A percentile compares a stretch with the other conserved stretches of the same genome.
Conservation (phyloP, 176 grass and related monocot species). For the Otatea glauca region DNA sequence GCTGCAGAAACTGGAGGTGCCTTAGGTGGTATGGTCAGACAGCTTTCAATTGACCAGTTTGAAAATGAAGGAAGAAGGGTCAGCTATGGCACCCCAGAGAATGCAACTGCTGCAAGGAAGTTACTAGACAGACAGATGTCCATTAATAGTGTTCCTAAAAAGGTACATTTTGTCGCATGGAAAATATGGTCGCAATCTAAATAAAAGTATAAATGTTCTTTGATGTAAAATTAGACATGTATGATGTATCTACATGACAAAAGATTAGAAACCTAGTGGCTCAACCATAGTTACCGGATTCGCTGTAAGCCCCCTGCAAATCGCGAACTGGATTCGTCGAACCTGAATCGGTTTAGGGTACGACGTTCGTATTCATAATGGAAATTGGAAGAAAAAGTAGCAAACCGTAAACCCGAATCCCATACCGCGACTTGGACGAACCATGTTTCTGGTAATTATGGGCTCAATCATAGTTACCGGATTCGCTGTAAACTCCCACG, state of each 20-base stretch:
- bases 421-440: too few species aligned
- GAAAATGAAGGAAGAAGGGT: conserved; percentile 99
- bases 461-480: too few species aligned
- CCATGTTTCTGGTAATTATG: too few species aligned
- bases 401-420: too few species aligned
- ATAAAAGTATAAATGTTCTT: conserved; percentile 10
- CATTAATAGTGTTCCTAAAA: conserved; percentile 96
- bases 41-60: conserved; percentile 98
- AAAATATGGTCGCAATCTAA: conserved; percentile 13
- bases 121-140: conserved; percentile 98
- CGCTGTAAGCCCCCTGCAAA: too few species aligned
- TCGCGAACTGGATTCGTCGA: too few species aligned
- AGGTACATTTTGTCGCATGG: conserved; percentile 54
- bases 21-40: conserved; percentile 97
- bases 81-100: conserved; percentile 97
- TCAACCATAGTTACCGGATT: too few species aligned
- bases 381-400: too few species aligned
- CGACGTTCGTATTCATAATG: too few species aligned
- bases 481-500: too few species aligned
- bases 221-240: conserved; percentile 25
- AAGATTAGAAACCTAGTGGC: conserved; percentile 25
- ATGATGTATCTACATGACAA: conserved; percentile 14
- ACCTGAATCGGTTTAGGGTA: too few species aligned
- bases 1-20: conserved; percentile 96
- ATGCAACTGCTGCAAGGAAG: conserved; percentile 89